phyloP scores from a whole-genome alignment of 2,329 filamentous ascomycete genomes.

The Westerdykella sp. region DNA sequence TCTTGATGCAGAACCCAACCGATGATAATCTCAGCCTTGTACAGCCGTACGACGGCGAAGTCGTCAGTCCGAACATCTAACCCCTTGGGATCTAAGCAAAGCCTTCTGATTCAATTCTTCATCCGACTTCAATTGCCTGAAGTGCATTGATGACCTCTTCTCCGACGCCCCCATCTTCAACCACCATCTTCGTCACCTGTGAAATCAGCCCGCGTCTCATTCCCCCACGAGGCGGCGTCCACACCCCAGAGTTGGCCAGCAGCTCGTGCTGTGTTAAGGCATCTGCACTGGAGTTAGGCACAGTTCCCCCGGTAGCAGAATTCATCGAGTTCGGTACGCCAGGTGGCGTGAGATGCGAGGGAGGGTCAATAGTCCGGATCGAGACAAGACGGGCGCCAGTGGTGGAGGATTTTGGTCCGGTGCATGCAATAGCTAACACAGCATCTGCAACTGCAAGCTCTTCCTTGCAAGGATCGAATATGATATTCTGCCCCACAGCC shows the following conservation, averaged over 20 bases:
- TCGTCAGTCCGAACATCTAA: no score
- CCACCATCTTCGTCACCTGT: slow-evolving; percentile 67
- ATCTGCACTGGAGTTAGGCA: slow-evolving; percentile 35
- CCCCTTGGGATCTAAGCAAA: no score
- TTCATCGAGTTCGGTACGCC: slow-evolving; percentile 45
- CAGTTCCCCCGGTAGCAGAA: slow-evolving; percentile 39
- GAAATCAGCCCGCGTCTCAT: slow-evolving; percentile 68
- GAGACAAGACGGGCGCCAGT: slow-evolving; percentile 36
- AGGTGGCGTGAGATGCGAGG: slow-evolving; percentile 44
- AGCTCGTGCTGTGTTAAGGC: slow-evolving; percentile 47
- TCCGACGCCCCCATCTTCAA: slow-evolving; percentile 72
- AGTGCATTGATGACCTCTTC: slow-evolving; percentile 80
- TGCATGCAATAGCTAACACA: slow-evolving; percentile 77
- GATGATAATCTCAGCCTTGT: no score
- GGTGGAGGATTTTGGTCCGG: slow-evolving; percentile 26
- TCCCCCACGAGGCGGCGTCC: slow-evolving; percentile 79
- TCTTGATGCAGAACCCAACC: no score
- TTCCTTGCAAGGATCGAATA: slow-evolving; percentile 88
- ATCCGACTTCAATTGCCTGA: slow-evolving; percentile 59
- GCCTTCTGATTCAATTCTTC: slow-evolving; percentile 7
- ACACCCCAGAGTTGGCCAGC: slow-evolving; percentile 62
- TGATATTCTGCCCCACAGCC: slow-evolving; percentile 76
- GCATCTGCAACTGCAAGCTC: slow-evolving; percentile 90
- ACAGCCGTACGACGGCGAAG: no score
- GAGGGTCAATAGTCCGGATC: slow-evolving; percentile 46